Percentiles rank a stretch among this genome's conserved stretches.
Conservation (phyloP, 805 yeast genomes). For the Suhomyces vadensis region DNA sequence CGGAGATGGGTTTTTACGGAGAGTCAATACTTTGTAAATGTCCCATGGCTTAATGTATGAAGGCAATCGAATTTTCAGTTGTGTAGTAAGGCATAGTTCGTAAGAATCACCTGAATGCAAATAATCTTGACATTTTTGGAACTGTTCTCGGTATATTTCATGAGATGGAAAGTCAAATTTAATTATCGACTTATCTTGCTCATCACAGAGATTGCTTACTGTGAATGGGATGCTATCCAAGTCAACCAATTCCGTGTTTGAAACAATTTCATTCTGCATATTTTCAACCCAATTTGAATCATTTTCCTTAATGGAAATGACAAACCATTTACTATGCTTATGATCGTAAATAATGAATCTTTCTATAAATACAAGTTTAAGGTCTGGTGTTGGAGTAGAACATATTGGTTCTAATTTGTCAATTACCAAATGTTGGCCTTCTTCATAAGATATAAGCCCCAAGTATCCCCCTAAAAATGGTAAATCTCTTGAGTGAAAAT, state of each 20-base stretch:
- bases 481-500: conserved; percentile 33
- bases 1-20: conserved; percentile 82
- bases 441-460: conserved; percentile 87
- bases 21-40: conserved; percentile 69
- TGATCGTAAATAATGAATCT: conserved; percentile 61
- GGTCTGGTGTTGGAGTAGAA: conserved; percentile 57
- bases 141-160: conserved; percentile 53
- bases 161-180: conserved; percentile 52
- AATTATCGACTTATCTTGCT: conserved; percentile 27
- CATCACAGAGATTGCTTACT: conserved; percentile 25
- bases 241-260: conserved; percentile 15
- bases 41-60: conserved; percentile 64
- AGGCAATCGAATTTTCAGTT: conserved; percentile 60
- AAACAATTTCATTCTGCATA: conserved; percentile 13
- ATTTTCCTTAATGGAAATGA: conserved; percentile 47
- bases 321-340: conserved; percentile 42
- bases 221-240: conserved; percentile 23
- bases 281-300: conserved; percentile 43
- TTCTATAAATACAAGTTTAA: conserved; percentile 71
- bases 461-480: conserved; percentile 92
- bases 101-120: conserved; percentile 85
- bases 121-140: conserved; percentile 63
- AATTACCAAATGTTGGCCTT: conserved; percentile 55
- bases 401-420: conserved; percentile 41
- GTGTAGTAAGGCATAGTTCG: conserved; percentile 86